These are phyloP conservation scores for Rhinocladiella similis DNA, from an alignment of 2,329 filamentous ascomycete species.

Conservation along the genomic window DNA sequence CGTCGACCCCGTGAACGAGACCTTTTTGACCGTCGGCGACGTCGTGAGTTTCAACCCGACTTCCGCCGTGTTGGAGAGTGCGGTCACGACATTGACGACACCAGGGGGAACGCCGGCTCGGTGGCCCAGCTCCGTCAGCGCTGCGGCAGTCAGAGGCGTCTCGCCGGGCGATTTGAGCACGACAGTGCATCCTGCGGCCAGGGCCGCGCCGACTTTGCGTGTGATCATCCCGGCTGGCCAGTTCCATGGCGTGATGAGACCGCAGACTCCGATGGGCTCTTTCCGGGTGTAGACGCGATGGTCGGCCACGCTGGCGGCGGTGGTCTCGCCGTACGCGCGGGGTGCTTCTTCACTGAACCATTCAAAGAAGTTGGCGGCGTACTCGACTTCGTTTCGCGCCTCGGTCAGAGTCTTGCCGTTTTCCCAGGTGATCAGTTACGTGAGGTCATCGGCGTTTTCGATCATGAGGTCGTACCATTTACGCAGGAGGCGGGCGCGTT, in stretches of 20 bases:
- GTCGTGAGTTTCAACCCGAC: constrained; percentile 42
- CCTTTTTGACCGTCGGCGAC: constrained; percentile 56
- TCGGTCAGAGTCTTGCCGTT: constrained; percentile 60
- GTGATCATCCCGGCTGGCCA: constrained; percentile 68
- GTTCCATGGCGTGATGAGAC: constrained; percentile 70
- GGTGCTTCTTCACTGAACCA: constrained; percentile 64
- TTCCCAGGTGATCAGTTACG: constrained; percentile 62
- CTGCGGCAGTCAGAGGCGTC: constrained; percentile 62
- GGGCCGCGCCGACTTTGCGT: constrained; percentile 64
- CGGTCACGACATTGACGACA: constrained; percentile 59
- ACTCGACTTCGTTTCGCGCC: constrained; percentile 56
- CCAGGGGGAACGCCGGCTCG: constrained; percentile 58
- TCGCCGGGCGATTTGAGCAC: constrained; percentile 69
- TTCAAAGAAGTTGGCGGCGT: constrained; percentile 53
- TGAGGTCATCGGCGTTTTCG: constrained; percentile 61
- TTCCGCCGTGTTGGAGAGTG: constrained; percentile 37
- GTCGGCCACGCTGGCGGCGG: constrained; percentile 60
- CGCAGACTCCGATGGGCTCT: constrained; percentile 71
- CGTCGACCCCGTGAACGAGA: constrained; percentile 59
- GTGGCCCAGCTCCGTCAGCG: constrained; percentile 59
- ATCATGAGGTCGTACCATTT: constrained; percentile 65
- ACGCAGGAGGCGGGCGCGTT: constrained; percentile 60
- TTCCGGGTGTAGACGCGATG: constrained; percentile 70
- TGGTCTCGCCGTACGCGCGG: constrained; percentile 59
- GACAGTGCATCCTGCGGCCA: constrained; percentile 69